A percentile compares a stretch with the other conserved stretches of the same genome.
Evolutionary conservation across 2,329 filamentous ascomycete genomes (phyloP).

Genomic region (Celoporthe dispersa): DNA sequence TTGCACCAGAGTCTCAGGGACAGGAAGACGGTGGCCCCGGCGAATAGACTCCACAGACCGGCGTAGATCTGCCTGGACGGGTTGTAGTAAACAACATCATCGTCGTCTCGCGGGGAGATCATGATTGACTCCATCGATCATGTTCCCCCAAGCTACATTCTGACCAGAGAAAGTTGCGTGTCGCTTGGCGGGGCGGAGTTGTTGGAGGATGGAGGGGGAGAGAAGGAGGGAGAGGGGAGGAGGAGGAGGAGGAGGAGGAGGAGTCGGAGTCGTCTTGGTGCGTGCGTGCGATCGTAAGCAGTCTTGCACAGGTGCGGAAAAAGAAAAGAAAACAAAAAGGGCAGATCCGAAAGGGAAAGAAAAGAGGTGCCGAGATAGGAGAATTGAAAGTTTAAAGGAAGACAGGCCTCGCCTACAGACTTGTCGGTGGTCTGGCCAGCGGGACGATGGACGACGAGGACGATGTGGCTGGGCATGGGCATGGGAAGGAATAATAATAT

Average conservation of each 20-base stretch:
- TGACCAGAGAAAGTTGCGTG: constrained; percentile 2
- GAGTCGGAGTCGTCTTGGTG: neutral
- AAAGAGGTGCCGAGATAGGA: neutral
- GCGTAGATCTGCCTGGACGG: constrained; percentile 37
- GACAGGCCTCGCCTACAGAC: too few relatives aligned
- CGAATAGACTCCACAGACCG: constrained; percentile 42
- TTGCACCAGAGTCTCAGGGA: constrained; percentile 42
- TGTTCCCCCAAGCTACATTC: constrained; percentile 14
- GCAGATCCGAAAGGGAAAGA: neutral
- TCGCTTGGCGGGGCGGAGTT: neutral
- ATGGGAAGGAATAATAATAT: neutral
- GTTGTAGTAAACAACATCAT: constrained; percentile 27
- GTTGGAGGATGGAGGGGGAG: neutral
- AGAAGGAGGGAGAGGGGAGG: too few relatives aligned
- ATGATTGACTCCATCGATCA: constrained; percentile 22
- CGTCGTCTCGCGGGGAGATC: constrained; percentile 17
- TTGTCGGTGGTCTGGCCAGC: neutral
- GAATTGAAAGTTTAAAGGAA: neutral
- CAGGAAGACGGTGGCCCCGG: constrained; percentile 39
- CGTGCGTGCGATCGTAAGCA: neutral
- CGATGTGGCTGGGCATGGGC: neutral
- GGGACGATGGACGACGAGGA: neutral
- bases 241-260: neutral
- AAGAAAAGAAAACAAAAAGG: neutral
- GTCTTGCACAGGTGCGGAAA: neutral